Base-by-base conservation (phyloP, 202 grass and related monocot species). In the Bolboschoenoplectus hybrid region DNA sequence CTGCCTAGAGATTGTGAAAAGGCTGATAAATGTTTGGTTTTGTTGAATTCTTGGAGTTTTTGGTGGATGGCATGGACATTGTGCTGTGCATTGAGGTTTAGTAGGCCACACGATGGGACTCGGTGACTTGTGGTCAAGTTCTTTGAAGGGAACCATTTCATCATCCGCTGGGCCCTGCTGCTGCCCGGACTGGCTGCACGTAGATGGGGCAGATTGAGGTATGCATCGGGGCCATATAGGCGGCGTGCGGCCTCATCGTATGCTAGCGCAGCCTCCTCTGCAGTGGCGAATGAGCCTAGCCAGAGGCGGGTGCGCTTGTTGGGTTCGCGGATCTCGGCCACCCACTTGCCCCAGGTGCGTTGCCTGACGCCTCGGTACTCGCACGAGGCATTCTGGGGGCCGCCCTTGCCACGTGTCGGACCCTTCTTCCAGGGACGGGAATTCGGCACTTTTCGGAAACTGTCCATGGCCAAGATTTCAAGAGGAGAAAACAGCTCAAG, bases 331-430 rank as follows among this genome's bases (percentile, higher is more conserved):
- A 99, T 99, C 92, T 99, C 93, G 13, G 97, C 93, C 45, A 99
- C 97, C 97, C 97, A 99, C 88, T 99, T 99, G 69, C 97, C 97
- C 97, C 97, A 99, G 39, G 92, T 99, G 77, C 97, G 90, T 86
- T 97, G 93, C 5, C 97, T 90, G 84, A 99, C 93, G 46, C 97
- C 93, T 44, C 97, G 93, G 91, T 99, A 99, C 88, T 99, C 93
- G 88, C 97, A 99, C 53, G 97, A 90, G 6, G 93, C 91, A 84
- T 99, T 99, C 90, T 99, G 93, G 11, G 97, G 97, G 0, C 97
- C 97, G 7, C 97, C 93, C 51, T 99, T 99, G 1, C 93, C 97
- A 5, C 97, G 35, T 13, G 93, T 92, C 16, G 97, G 97, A 0
- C 97, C 93, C 84, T 98, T 98, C 93, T 98, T 98, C 97, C 97